Percentiles rank a stretch among this genome's conserved stretches.
phyloP scores from a whole-genome alignment of 306 rosid species.

The Crataegus laevigata region DNA sequence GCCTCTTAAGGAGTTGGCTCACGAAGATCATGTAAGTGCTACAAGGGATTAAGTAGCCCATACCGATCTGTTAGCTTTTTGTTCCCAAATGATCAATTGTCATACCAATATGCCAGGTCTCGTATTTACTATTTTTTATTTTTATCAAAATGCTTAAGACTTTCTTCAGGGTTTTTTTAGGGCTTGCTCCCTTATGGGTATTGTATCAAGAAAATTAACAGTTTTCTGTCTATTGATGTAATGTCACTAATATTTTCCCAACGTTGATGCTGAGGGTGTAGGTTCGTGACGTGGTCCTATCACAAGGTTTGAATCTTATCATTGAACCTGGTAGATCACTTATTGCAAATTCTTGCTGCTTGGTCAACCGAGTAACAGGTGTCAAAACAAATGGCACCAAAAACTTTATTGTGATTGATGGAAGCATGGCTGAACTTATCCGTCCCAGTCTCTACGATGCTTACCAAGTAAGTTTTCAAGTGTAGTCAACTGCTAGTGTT shows the following conservation, averaged over 20 bases:
- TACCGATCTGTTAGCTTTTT: neutral
- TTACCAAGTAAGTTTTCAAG: conserved; percentile 59
- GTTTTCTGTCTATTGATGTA: neutral
- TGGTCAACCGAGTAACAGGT: conserved; percentile 89
- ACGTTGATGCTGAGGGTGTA: conserved; percentile 19
- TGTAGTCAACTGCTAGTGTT: neutral
- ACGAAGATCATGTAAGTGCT: neutral
- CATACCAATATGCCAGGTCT: neutral
- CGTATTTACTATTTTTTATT: neutral
- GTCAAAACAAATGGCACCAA: conserved; percentile 95
- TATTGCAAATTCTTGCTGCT: conserved; percentile 85
- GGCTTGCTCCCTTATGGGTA: neutral
- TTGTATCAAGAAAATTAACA: neutral
- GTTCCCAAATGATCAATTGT: neutral
- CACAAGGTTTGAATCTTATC: conserved; percentile 78
- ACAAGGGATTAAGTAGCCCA: neutral
- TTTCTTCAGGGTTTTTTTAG: neutral
- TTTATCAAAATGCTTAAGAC: neutral
- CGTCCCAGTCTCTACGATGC: conserved; percentile 97
- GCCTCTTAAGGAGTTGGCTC: neutral
- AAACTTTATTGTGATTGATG: conserved; percentile 85
- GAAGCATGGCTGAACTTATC: conserved; percentile 98
- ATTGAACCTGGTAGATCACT: conserved; percentile 98
- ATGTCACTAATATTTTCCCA: neutral
- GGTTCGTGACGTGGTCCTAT: conserved; percentile 79